A percentile compares a stretch with the other conserved stretches of the same genome.
phyloP scores from a whole-genome alignment of 2,329 filamentous ascomycete species.

The Verticillium dahliae region DNA sequence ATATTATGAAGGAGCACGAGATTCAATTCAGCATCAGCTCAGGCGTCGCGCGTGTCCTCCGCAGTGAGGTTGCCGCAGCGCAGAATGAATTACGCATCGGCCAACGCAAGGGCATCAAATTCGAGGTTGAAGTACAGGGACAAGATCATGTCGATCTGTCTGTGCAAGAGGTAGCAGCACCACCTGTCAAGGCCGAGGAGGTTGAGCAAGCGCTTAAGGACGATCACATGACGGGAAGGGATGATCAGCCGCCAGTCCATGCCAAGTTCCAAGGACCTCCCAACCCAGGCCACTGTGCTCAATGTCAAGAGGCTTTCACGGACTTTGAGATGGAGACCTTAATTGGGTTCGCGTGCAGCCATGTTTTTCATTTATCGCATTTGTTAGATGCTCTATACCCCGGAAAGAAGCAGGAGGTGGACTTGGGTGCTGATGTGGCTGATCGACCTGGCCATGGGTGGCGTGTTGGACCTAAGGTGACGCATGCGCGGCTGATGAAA shows the following conservation, averaged over 20 bases:
- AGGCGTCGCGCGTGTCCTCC: conserved; percentile 79
- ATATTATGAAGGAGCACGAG: conserved; percentile 93
- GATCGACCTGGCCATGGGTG: conserved; percentile 40
- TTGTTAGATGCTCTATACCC: conserved; percentile 49
- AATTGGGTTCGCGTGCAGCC: conserved; percentile 74
- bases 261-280: conserved; percentile 24
- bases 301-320: conserved; percentile 49
- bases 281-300: conserved; percentile 51
- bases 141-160: conserved; percentile 35
- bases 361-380: conserved; percentile 73
- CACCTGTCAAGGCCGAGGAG: conserved; percentile 5
- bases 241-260: conserved; percentile 1
- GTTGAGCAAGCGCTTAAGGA: conserved; percentile 3
- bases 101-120: conserved; percentile 81
- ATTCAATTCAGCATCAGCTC: conserved; percentile 89
- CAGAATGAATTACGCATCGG: conserved; percentile 77
- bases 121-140: conserved; percentile 58
- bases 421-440: conserved; percentile 35
- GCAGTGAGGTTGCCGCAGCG: conserved; percentile 78
- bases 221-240: background rate
- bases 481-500: conserved; percentile 70
- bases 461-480: conserved; percentile 81
- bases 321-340: conserved; percentile 64
- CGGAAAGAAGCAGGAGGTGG: conserved; percentile 38
- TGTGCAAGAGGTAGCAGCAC: conserved; percentile 27